phyloP scores from a whole-genome alignment of 768 basidiomycete genomes.

The Macrolepiota dolichaula region DNA sequence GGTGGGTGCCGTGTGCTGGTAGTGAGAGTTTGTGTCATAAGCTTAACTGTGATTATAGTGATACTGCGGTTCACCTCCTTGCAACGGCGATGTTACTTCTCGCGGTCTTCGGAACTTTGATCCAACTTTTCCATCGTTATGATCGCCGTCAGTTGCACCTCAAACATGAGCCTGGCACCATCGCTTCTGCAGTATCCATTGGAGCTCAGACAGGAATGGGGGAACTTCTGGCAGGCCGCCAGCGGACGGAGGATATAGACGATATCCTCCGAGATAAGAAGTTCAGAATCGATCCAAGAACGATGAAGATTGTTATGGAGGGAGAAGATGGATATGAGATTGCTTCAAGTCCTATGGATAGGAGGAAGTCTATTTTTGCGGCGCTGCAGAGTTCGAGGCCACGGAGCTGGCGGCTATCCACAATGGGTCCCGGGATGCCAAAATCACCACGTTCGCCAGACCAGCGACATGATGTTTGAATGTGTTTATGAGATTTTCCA shows the following conservation, averaged over 20 bases:
- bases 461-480: not conserved
- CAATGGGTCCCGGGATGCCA: not conserved
- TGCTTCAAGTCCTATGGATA: conserved; percentile 27
- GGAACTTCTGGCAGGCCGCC: conserved; percentile 38
- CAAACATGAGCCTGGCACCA: conserved; percentile 48
- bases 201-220: conserved; percentile 49
- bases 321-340: conserved; percentile 46
- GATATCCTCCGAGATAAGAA: conserved; percentile 39
- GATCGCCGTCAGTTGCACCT: conserved; percentile 43
- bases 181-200: conserved; percentile 54
- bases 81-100: conserved; percentile 39
- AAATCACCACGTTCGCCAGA: not conserved
- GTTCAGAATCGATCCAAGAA: conserved; percentile 47
- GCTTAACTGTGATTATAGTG: conserved; percentile 22
- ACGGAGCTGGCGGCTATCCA: not conserved
- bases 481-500: not conserved
- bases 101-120: conserved; percentile 36
- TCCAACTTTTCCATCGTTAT: conserved; percentile 44
- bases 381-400: conserved; percentile 20
- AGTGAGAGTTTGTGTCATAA: not conserved
- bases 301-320: conserved; percentile 52
- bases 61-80: conserved; percentile 41
- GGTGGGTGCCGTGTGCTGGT: conserved; percentile 24
- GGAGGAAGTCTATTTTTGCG: conserved; percentile 28
- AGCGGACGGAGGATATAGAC: conserved; percentile 35